phyloP scores from a whole-genome alignment of 129 eudicot genomes.

The Pseudognaphalium luteoalbum region DNA sequence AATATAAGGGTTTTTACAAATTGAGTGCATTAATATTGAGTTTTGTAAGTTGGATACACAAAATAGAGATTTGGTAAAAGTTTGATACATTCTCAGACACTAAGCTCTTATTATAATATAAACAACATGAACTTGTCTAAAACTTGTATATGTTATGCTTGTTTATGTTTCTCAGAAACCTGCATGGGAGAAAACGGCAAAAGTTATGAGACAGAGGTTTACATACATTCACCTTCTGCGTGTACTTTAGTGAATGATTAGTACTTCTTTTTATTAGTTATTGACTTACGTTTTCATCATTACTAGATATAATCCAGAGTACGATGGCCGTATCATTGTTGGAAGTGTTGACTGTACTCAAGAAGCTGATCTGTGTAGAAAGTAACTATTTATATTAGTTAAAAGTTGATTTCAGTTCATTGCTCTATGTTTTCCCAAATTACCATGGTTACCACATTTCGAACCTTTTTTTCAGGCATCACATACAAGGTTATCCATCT shows the following conservation, averaged over 20 bases:
- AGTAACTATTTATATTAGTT: constrained; percentile 52
- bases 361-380: constrained; percentile 73
- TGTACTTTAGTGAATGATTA: constrained; percentile 13
- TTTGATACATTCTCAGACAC: too few relatives aligned
- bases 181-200: constrained; percentile 93
- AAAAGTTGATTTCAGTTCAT: not conserved
- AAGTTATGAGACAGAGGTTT: constrained; percentile 74
- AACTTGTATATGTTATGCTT: not conserved
- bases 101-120: not conserved
- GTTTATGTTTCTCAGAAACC: constrained; percentile 61
- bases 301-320: constrained; percentile 73
- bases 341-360: constrained; percentile 91
- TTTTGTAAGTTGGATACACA: too few relatives aligned
- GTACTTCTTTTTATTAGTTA: constrained; percentile 15
- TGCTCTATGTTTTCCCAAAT: not conserved
- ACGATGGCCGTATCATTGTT: constrained; percentile 81
- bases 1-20: too few relatives aligned
- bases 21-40: too few relatives aligned
- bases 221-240: constrained; percentile 9
- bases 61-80: too few relatives aligned
- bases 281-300: constrained; percentile 18
- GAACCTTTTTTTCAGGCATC: constrained; percentile 55
- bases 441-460: constrained; percentile 9
- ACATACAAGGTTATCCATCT: constrained; percentile 94
- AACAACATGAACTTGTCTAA: not conserved